Percentiles rank a stretch among this genome's conserved stretches.
Evolutionary conservation across 495 filamentous ascomycete species (phyloP).

Genomic region (Neurospora sp.): DNA sequence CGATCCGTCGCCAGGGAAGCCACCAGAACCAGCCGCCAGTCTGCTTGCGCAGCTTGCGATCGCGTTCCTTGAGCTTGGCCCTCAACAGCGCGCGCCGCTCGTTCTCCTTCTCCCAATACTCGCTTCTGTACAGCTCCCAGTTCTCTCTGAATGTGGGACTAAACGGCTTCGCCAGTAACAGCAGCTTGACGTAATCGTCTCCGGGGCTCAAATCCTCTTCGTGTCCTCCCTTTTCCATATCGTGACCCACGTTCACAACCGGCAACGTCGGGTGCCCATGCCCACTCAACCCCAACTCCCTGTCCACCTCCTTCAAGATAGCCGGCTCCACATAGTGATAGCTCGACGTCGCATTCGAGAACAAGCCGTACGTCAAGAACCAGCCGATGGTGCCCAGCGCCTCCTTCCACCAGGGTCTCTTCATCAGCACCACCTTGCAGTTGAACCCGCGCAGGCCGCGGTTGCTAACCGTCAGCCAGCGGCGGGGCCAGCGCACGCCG

Average conservation of each 20-base stretch:
- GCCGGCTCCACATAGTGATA: constrained; percentile 57
- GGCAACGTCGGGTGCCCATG: constrained; percentile 27
- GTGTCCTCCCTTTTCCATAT: constrained; percentile 45
- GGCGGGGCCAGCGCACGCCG: constrained; percentile 85
- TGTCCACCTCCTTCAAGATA: constrained; percentile 40
- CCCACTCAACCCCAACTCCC: constrained; percentile 28
- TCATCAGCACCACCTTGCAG: constrained; percentile 85
- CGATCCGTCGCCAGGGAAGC: constrained; percentile 46
- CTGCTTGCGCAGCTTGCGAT: constrained; percentile 53
- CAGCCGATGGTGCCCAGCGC: constrained; percentile 57
- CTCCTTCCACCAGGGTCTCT: constrained; percentile 74
- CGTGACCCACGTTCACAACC: constrained; percentile 27
- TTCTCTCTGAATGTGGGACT: constrained; percentile 92
- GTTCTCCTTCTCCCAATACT: constrained; percentile 97
- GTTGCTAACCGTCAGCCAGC: constrained; percentile 82
- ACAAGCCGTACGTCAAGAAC: constrained; percentile 64
- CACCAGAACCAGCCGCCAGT: constrained; percentile 80
- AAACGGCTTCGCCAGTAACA: constrained; percentile 90
- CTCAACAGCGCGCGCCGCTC: constrained; percentile 69
- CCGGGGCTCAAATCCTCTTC: constrained; percentile 84
- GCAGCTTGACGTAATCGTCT: constrained; percentile 81
- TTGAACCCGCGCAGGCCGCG: constrained; percentile 85
- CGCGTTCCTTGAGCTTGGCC: constrained; percentile 52
- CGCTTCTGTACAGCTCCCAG: constrained; percentile 85
- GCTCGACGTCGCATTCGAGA: constrained; percentile 51